phyloP scores from a whole-genome alignment of 108 stramenopile species.

The Fistulifera solaris region DNA sequence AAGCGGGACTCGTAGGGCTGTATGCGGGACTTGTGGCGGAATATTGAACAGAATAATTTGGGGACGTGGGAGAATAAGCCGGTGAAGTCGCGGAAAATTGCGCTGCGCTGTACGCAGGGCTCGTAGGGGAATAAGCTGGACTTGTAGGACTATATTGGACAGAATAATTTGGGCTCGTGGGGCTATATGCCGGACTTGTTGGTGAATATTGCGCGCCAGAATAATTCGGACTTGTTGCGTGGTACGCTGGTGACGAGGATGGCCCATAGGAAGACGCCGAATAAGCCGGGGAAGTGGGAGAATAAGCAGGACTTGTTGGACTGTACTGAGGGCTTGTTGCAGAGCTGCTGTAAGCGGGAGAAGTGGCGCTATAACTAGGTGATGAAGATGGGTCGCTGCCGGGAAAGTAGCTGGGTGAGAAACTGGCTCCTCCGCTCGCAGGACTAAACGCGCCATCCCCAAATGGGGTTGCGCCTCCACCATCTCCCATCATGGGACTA shows the following conservation, averaged over 20 bases:
- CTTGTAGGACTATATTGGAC: constrained; percentile 62
- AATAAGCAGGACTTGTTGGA: constrained; percentile 84
- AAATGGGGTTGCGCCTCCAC: constrained; percentile 57
- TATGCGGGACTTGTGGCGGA: constrained; percentile 48
- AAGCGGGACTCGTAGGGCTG: constrained; percentile 65
- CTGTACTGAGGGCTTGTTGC: constrained; percentile 52
- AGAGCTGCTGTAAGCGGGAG: constrained; percentile 69
- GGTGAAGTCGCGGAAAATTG: constrained; percentile 63
- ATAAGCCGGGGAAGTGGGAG: constrained; percentile 74
- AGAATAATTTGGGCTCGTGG: constrained; percentile 61
- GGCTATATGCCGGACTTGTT: constrained; percentile 58
- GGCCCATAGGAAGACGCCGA: constrained; percentile 58
- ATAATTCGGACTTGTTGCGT: constrained; percentile 63
- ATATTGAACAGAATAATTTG: constrained; percentile 37
- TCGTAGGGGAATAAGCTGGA: constrained; percentile 50
- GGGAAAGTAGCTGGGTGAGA: constrained; percentile 75
- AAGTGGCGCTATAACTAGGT: constrained; percentile 49
- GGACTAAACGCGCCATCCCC: constrained; percentile 73
- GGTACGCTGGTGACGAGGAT: constrained; percentile 87
- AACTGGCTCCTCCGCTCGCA: constrained; percentile 59
- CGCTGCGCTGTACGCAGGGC: constrained; percentile 52
- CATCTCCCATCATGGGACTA: constrained; percentile 52
- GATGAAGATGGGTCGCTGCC: constrained; percentile 27
- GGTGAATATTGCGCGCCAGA: constrained; percentile 65
- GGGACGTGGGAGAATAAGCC: constrained; percentile 35